Evolutionary conservation across 352 stramenopile species (phyloP).

Genomic region (Plasmopara viticola): DNA sequence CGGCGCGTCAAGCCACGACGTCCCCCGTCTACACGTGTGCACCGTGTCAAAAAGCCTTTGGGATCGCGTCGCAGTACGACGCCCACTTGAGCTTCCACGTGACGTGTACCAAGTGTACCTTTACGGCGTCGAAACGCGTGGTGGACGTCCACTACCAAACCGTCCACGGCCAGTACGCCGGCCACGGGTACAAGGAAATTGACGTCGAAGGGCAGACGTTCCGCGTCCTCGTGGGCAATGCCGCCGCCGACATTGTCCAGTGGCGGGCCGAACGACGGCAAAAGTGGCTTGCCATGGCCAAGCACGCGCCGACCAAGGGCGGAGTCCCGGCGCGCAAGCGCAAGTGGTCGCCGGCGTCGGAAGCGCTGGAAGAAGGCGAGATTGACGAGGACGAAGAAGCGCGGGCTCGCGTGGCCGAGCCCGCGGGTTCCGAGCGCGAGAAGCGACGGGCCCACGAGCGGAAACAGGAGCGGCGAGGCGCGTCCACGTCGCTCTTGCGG

Average conservation of each 20-base stretch:
- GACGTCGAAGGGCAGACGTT: constrained; percentile 85
- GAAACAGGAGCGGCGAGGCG: constrained; percentile 48
- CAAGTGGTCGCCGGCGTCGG: constrained; percentile 37
- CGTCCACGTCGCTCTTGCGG: constrained; percentile 62
- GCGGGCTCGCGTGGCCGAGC: too few species aligned
- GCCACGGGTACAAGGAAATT: constrained; percentile 73
- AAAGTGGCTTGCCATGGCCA: constrained; percentile 43
- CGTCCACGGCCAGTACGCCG: constrained; percentile 57
- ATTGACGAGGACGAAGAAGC: constrained; percentile 35
- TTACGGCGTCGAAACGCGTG: constrained; percentile 69
- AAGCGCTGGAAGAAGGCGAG: constrained; percentile 59
- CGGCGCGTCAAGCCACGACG: too few species aligned
- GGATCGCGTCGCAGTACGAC: constrained; percentile 58
- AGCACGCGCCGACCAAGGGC: constrained; percentile 2
- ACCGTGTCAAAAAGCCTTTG: constrained; percentile 67
- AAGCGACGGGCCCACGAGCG: constrained; percentile 30
- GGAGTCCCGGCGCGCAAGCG: constrained; percentile 29
- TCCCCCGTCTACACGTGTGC: constrained; percentile 50
- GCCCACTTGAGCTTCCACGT: constrained; percentile 73
- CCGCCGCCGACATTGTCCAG: constrained; percentile 68
- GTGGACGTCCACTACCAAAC: constrained; percentile 65
- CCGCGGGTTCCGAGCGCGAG: too few species aligned
- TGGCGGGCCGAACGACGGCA: constrained; percentile 74
- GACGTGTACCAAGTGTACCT: constrained; percentile 58
- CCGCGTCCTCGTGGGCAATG: constrained; percentile 78